Evolutionary conservation across 495 filamentous ascomycete genomes (phyloP).

Genomic region (Chaetomium cochliodes): DNA sequence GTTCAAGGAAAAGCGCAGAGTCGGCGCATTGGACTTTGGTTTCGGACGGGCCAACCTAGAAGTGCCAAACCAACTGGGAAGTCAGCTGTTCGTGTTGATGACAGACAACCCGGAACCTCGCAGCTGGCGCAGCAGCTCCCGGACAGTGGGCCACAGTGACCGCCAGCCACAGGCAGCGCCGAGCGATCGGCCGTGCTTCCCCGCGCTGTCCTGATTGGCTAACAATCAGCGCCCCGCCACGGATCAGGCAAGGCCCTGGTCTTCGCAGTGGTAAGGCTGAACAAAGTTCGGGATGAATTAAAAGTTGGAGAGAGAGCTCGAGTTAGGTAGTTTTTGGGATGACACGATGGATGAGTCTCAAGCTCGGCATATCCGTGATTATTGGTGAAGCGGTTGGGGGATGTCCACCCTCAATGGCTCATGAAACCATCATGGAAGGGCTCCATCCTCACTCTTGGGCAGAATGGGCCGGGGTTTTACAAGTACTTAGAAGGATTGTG

Average conservation of each 20-base stretch:
- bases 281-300: not conserved
- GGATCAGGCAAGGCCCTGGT: conserved; percentile 12
- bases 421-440: too few species aligned
- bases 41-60: conserved; percentile 20
- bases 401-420: not conserved
- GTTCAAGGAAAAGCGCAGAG: not conserved
- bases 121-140: not conserved
- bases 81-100: conserved; percentile 12
- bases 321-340: not conserved
- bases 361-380: not conserved
- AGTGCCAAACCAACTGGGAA: too few species aligned
- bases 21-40: conserved; percentile 5
- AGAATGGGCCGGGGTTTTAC: too few species aligned
- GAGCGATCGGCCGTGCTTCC: conserved; percentile 5
- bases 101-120: conserved; percentile 11
- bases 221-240: conserved; percentile 3
- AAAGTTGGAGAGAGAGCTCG: not conserved
- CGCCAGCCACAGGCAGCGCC: not conserved
- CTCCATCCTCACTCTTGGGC: too few species aligned
- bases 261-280: conserved; percentile 11
- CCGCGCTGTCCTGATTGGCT: conserved; percentile 13
- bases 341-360: not conserved
- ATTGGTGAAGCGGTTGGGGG: not conserved
- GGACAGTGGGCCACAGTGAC: conserved; percentile 1
- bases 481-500: not conserved